A percentile compares a stretch with the other conserved stretches of the same genome.
These are phyloP conservation scores for Solanum appendiculatum DNA, from an alignment of 257 asterid species.

Conservation along the genomic window DNA sequence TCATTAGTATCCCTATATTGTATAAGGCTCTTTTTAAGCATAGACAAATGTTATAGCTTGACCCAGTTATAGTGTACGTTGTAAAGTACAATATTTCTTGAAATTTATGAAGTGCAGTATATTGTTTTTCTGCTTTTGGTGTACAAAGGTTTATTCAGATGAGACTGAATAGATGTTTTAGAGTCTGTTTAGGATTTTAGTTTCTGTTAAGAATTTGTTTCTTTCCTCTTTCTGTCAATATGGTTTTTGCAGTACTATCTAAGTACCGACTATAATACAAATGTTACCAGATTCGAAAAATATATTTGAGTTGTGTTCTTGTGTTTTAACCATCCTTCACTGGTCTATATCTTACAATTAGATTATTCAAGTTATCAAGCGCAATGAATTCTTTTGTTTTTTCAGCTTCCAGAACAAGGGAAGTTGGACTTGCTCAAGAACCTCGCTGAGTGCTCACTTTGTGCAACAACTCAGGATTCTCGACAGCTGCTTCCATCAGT, in stretches of 20 bases:
- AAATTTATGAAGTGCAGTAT: not conserved
- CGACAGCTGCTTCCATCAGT: slow-evolving; percentile 77
- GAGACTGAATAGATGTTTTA: not conserved
- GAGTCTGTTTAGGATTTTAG: not conserved
- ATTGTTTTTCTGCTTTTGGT: not conserved
- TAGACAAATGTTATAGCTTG: not conserved
- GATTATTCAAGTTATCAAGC: not conserved
- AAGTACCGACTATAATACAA: not conserved
- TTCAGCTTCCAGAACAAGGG: slow-evolving; percentile 78
- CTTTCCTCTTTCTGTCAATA: not conserved
- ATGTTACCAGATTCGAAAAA: not conserved
- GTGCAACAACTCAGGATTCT: slow-evolving; percentile 79
- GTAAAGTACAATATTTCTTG: not conserved
- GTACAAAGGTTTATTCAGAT: not conserved
- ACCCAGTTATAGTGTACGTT: not conserved
- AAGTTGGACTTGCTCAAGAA: slow-evolving; percentile 75
- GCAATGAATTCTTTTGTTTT: not conserved
- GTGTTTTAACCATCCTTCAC: not conserved
- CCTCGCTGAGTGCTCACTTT: slow-evolving; percentile 77
- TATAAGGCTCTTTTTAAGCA: not conserved
- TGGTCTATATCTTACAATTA: not conserved
- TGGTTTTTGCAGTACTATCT: not conserved
- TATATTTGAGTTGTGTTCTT: not conserved
- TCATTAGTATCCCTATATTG: not conserved
- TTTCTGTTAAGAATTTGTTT: not conserved